phyloP scores from a whole-genome alignment of 2,329 filamentous ascomycete genomes.

The Fusarium brachygibbosum region DNA sequence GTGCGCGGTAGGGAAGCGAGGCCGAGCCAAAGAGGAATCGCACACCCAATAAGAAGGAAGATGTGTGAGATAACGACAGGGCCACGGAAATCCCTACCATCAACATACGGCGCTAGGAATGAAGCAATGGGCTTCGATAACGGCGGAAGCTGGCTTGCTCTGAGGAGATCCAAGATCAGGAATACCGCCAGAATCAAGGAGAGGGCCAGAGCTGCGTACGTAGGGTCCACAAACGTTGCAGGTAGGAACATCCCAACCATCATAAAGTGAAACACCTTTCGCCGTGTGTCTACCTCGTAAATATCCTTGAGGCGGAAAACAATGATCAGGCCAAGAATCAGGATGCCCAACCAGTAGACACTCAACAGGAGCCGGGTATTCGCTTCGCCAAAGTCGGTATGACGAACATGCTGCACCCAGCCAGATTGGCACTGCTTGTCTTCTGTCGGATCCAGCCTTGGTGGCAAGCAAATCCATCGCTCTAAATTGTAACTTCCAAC shows the following conservation, averaged over 20 bases:
- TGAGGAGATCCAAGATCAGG: conserved; percentile 86
- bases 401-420: conserved; percentile 75
- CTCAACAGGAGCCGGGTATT: conserved; percentile 84
- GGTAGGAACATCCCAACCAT: conserved; percentile 98
- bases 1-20: conserved; percentile 76
- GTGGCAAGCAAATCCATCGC: conserved; percentile 80
- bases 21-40: conserved; percentile 92
- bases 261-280: conserved; percentile 98
- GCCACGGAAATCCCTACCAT: conserved; percentile 91
- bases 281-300: conserved; percentile 93
- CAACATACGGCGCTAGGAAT: conserved; percentile 94
- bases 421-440: conserved; percentile 64
- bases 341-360: conserved; percentile 78
- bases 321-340: conserved; percentile 77
- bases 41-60: conserved; percentile 93
- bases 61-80: conserved; percentile 97
- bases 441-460: conserved; percentile 51
- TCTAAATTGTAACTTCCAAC: conserved; percentile 77
- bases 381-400: conserved; percentile 76
- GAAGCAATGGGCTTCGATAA: conserved; percentile 86
- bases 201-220: conserved; percentile 85
- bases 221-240: conserved; percentile 86
- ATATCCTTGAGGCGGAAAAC: conserved; percentile 81
- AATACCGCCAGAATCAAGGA: conserved; percentile 85
- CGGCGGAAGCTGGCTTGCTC: conserved; percentile 91